phyloP scores from a whole-genome alignment of 164 flowering plant genomes.

The Warburgia ugandensis region DNA sequence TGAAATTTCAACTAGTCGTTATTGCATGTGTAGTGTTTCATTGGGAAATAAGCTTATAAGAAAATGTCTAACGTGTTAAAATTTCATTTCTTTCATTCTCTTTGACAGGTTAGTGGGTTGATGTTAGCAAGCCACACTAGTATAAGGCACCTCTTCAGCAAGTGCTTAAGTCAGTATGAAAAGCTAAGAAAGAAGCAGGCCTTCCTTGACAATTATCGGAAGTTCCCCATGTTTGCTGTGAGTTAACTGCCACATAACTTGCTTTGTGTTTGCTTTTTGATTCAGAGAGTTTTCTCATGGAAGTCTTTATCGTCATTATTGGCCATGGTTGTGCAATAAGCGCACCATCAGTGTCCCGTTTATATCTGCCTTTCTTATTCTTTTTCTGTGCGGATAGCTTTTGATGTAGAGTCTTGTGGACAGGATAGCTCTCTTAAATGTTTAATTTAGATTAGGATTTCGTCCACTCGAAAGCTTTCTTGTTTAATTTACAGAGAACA shows the following conservation, averaged over 20 bases:
- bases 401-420: too few relatives aligned
- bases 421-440: too few relatives aligned
- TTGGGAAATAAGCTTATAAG: too few relatives aligned
- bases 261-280: neutral
- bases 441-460: too few relatives aligned
- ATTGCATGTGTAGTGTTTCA: too few relatives aligned
- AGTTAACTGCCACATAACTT: slow-evolving; percentile 24
- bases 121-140: slow-evolving; percentile 99
- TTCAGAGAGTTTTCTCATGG: too few relatives aligned
- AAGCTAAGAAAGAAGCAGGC: slow-evolving; percentile 97
- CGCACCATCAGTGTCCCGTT: too few relatives aligned
- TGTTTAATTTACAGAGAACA: too few relatives aligned
- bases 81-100: neutral
- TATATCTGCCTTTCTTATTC: neutral
- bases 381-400: neutral
- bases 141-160: slow-evolving; percentile 93
- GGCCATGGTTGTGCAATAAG: too few relatives aligned
- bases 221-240: slow-evolving; percentile 98
- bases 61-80: too few relatives aligned
- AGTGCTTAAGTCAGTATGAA: slow-evolving; percentile 91
- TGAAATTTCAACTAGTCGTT: neutral
- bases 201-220: slow-evolving; percentile 93
- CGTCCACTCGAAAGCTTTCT: too few relatives aligned
- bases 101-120: slow-evolving; percentile 83
- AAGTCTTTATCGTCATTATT: too few relatives aligned